phyloP scores from a whole-genome alignment of 192 early-diverging fungal genomes.

The Allomyces macrogynus region DNA sequence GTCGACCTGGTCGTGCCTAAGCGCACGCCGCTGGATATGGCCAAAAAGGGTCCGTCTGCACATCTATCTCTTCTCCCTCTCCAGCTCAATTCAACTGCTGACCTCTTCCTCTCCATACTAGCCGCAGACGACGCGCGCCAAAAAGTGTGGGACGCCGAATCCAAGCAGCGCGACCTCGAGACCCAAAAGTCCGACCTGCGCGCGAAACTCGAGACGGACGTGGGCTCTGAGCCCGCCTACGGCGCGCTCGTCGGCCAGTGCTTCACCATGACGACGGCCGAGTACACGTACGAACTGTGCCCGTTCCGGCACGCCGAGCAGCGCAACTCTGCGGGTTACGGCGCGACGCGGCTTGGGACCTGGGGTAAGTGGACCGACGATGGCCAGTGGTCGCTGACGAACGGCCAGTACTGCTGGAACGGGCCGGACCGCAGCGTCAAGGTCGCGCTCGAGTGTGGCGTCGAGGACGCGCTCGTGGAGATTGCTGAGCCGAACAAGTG shows the following conservation, averaged over 20 bases:
- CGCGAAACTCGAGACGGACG: slow-evolving; percentile 36
- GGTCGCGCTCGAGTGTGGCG: slow-evolving; percentile 54
- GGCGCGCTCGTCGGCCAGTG: slow-evolving; percentile 47
- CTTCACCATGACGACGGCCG: slow-evolving; percentile 37
- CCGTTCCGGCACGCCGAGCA: slow-evolving; percentile 57
- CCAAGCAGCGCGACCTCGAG: slow-evolving; percentile 10
- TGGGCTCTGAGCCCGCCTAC: slow-evolving; percentile 51
- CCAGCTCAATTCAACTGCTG: too few species aligned
- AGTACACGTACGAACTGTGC: slow-evolving; percentile 67
- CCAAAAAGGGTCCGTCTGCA: neutral
- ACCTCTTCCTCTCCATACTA: too few species aligned
- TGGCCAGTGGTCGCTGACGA: slow-evolving; percentile 36
- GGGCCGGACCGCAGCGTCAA: slow-evolving; percentile 66
- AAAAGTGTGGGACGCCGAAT: slow-evolving; percentile 7
- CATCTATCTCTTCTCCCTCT: neutral
- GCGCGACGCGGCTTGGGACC: slow-evolving; percentile 8
- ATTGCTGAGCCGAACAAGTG: slow-evolving; percentile 50
- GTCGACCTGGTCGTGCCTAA: slow-evolving; percentile 10
- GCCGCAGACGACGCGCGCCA: neutral
- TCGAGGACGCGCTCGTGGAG: slow-evolving; percentile 35
- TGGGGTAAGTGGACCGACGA: slow-evolving; percentile 17
- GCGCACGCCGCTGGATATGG: slow-evolving; percentile 1
- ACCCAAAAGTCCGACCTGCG: slow-evolving; percentile 16
- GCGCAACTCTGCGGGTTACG: slow-evolving; percentile 33
- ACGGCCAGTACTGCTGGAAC: slow-evolving; percentile 84